phyloP scores from a whole-genome alignment of 768 basidiomycete species.

The Tephrocybe sp. region DNA sequence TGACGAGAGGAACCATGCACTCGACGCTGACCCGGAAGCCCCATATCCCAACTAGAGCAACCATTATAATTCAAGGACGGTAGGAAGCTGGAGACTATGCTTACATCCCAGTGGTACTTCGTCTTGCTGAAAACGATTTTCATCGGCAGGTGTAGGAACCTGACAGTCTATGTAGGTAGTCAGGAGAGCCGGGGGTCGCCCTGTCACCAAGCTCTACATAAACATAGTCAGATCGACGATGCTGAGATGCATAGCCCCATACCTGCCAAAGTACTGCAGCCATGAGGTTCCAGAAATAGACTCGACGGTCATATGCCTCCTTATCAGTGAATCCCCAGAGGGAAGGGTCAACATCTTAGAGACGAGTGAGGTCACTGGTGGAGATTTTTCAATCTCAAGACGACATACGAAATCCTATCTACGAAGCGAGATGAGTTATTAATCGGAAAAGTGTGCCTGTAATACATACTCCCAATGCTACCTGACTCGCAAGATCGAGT shows the following conservation, averaged over 20 bases:
- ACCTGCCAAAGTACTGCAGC: slow-evolving; percentile 53
- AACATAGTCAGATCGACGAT: background rate
- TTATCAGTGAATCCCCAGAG: slow-evolving; percentile 50
- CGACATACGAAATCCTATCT: slow-evolving; percentile 47
- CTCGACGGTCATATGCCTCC: slow-evolving; percentile 52
- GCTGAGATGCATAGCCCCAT: slow-evolving; percentile 7
- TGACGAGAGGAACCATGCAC: slow-evolving; percentile 43
- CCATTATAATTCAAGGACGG: background rate
- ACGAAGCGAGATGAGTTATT: slow-evolving; percentile 4
- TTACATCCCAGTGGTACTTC: slow-evolving; percentile 46
- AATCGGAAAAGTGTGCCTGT: background rate
- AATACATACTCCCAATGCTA: slow-evolving; percentile 44
- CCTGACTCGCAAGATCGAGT: slow-evolving; percentile 47
- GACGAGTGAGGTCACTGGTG: slow-evolving; percentile 3
- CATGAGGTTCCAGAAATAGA: slow-evolving; percentile 57
- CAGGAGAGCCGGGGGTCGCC: slow-evolving; percentile 46
- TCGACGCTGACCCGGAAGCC: slow-evolving; percentile 39
- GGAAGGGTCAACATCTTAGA: slow-evolving; percentile 48
- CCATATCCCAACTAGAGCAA: slow-evolving; percentile 45
- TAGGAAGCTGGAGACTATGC: slow-evolving; percentile 14
- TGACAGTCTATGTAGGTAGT: slow-evolving; percentile 44
- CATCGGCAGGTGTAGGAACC: slow-evolving; percentile 46
- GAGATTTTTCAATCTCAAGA: background rate
- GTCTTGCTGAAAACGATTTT: slow-evolving; percentile 40
- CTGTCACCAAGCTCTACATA: slow-evolving; percentile 43